Percentiles rank a stretch among this genome's conserved stretches.
These are phyloP conservation scores for Cordyceps cateniannulata DNA, from an alignment of 2,329 filamentous ascomycete genomes.

Conservation along the genomic window DNA sequence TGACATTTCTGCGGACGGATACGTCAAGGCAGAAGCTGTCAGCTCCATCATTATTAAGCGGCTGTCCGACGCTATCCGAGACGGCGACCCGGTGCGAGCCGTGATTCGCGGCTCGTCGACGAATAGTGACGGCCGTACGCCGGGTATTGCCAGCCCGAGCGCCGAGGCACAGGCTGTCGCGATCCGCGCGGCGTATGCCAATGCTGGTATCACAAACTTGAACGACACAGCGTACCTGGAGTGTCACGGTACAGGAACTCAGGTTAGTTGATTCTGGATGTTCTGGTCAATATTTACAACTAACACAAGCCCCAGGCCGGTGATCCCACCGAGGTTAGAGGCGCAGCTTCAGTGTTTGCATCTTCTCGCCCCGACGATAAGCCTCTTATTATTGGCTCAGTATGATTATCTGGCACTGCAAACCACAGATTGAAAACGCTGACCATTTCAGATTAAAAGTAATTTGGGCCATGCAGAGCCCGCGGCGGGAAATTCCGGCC, in stretches of 20 bases:
- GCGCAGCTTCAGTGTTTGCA: constrained; percentile 21
- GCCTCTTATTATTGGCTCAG: constrained; percentile 23
- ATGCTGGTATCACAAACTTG: constrained; percentile 3
- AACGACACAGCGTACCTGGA: constrained; percentile 1
- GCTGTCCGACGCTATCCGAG: constrained; percentile 33
- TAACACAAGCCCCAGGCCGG: neutral
- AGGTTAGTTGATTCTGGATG: fast-evolving
- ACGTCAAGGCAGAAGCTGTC: constrained; percentile 39
- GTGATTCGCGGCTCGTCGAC: constrained; percentile 1
- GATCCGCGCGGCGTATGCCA: constrained; percentile 2
- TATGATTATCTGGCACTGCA: constrained; percentile 1
- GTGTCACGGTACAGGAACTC: constrained; percentile 2
- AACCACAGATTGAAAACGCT: neutral
- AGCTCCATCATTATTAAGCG: constrained; percentile 37
- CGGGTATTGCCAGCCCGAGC: constrained; percentile 4
- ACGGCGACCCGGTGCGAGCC: constrained; percentile 5
- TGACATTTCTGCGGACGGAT: constrained; percentile 34
- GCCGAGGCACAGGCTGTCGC: constrained; percentile 6
- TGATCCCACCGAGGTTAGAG: constrained; percentile 9
- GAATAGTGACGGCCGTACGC: constrained; percentile 3
- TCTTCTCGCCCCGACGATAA: constrained; percentile 8
- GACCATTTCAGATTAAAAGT: constrained; percentile 18
- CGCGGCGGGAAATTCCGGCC: constrained; percentile 22
- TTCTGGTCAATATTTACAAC: neutral
- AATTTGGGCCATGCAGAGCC: constrained; percentile 27